Percentiles rank a stretch among this genome's conserved stretches.
phyloP scores from a whole-genome alignment of 2,329 filamentous ascomycete genomes.

The Paecilomyces variotii region DNA sequence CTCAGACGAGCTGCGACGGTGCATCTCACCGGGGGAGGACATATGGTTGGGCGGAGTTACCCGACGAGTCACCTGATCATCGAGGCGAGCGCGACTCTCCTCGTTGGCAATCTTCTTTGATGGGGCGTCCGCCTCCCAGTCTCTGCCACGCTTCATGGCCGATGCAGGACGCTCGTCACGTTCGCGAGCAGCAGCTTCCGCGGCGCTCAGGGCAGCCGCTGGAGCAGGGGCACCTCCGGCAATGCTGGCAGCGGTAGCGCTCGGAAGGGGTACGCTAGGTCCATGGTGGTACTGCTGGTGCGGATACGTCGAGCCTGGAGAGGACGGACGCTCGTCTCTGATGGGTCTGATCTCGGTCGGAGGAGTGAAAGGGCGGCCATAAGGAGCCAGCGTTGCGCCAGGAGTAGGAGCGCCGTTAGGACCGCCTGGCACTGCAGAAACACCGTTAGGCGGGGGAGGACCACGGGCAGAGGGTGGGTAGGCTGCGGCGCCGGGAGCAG shows the following conservation, averaged over 20 bases:
- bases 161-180: slow-evolving; percentile 70
- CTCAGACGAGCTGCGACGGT: slow-evolving; percentile 72
- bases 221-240: slow-evolving; percentile 61
- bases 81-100: slow-evolving; percentile 75
- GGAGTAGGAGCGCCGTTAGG: slow-evolving; percentile 46
- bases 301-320: slow-evolving; percentile 78
- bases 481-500: slow-evolving; percentile 21
- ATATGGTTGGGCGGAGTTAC: slow-evolving; percentile 48
- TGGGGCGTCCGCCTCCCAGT: slow-evolving; percentile 79
- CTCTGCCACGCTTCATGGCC: slow-evolving; percentile 73
- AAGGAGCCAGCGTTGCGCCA: slow-evolving; percentile 60
- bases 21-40: slow-evolving; percentile 61
- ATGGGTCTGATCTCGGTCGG: slow-evolving; percentile 76
- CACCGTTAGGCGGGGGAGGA: slow-evolving; percentile 35
- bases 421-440: slow-evolving; percentile 42
- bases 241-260: slow-evolving; percentile 44
- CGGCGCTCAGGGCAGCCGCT: slow-evolving; percentile 57
- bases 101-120: slow-evolving; percentile 83
- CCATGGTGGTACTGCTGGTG: slow-evolving; percentile 75
- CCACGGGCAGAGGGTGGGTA: slow-evolving; percentile 33
- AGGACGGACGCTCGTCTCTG: slow-evolving; percentile 78
- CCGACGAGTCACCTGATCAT: slow-evolving; percentile 73
- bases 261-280: slow-evolving; percentile 47
- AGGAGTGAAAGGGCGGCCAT: slow-evolving; percentile 67
- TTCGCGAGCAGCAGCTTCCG: slow-evolving; percentile 59